A percentile compares a stretch with the other conserved stretches of the same genome.
Evolutionary conservation across 306 rosid species (phyloP).

Genomic region (Delonix regia): DNA sequence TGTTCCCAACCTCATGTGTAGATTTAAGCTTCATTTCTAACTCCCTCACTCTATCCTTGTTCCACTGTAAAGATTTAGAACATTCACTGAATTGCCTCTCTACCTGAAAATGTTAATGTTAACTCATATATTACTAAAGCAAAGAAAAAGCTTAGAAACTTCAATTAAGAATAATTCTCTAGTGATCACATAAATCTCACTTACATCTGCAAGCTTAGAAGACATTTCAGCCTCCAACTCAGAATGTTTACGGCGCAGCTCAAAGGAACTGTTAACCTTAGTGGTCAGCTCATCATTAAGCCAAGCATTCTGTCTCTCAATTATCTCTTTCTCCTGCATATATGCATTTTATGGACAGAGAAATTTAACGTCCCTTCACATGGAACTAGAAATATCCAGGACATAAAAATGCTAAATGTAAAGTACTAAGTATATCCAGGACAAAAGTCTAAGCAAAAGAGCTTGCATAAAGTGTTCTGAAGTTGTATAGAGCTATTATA

Average conservation of each 20-base stretch:
- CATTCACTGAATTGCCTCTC: conserved; percentile 75
- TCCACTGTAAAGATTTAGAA: conserved; percentile 76
- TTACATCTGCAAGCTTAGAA: conserved; percentile 73
- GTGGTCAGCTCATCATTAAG: conserved; percentile 79
- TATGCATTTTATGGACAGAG: conserved; percentile 10
- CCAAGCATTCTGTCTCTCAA: conserved; percentile 84
- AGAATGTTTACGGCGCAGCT: conserved; percentile 64
- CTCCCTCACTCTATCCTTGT: conserved; percentile 83
- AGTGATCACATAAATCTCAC: conserved; percentile 34
- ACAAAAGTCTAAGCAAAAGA: conserved; percentile 5
- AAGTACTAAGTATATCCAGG: conserved; percentile 3
- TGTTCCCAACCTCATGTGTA: conserved; percentile 69
- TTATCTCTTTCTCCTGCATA: conserved; percentile 90
- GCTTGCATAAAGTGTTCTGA: not conserved
- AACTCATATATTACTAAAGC: conserved; percentile 6
- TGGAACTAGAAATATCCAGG: conserved; percentile 4
- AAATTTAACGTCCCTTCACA: conserved; percentile 29
- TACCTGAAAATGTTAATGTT: conserved; percentile 49
- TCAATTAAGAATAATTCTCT: not conserved
- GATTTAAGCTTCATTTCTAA: conserved; percentile 67
- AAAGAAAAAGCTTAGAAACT: conserved; percentile 14
- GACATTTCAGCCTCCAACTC: conserved; percentile 79
- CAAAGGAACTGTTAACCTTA: conserved; percentile 66
- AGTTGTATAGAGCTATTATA: not conserved
- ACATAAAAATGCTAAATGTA: conserved; percentile 5